Evolutionary conservation across 805 yeast genomes (phyloP), one percentile per base, ranked within the genome.

Genomic region (Lipomyces sp.): DNA sequence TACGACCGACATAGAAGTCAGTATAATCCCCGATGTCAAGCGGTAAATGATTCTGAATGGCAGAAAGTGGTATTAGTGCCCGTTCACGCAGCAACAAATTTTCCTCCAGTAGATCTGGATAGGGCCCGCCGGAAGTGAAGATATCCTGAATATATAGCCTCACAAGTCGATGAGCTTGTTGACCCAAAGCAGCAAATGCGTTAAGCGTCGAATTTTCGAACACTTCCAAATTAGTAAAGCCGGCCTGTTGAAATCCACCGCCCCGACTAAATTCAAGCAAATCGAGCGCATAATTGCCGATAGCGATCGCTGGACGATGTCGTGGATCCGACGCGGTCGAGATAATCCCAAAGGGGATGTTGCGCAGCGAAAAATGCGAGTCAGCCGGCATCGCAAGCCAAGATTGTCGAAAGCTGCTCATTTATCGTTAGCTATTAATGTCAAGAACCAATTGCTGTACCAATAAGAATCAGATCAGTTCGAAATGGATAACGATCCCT

Each of bases 1-100:
- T 63, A 48, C 56, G 58, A n/a, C 73, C 71, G 15, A 65, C 74
- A 51, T 71, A 73, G 57, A 73, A 73, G 57, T 73, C 75, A 1
- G 75, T 73, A 39, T 73, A 73, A 54, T 73, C 74, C 6, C 75
- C 75, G 59, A 73, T 72, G 3, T 60, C 29, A 42, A 73, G 57
- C 6, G 75, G 75, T 5, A 73, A 42, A 15, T 62, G 62, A 33
- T 57, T 56, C 8, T 48, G 24, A 39, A 63, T 59, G 4, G 56
- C 1, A 39, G 32, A 35, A 53, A 55, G 53, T 15, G 55, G 56
- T 15, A 66, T 10, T 7, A 65, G 42, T 1, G 57, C 71, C 35
- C n/a, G 30, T 55, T 35, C 42, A 24, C 65, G 55, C n/a, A 64
- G n/a, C 13, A 54, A 62, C 4, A 35, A 39, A 35, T 69, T 69